Base-by-base conservation (phyloP, 441 rosid species). In the Corymbia calophylla region DNA sequence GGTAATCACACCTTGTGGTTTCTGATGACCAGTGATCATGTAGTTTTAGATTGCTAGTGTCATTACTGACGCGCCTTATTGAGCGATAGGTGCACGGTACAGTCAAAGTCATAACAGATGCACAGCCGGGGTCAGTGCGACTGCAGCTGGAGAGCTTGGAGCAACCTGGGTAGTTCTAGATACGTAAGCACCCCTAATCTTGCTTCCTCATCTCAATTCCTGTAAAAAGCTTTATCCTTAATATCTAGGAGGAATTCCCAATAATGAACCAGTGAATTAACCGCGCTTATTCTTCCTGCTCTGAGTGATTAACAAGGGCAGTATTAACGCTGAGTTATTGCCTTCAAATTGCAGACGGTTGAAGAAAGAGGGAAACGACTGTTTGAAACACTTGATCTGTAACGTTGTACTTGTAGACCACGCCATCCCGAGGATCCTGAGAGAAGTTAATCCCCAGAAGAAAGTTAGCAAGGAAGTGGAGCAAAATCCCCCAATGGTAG, bases 91-190 rank as follows among this genome's bases (percentile, higher is more conserved):
- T 93, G n/a, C 92, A 88, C 47, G 81, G 86, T 21, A 88, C 89
- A 85, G 94, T 93, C 35, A 91, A 88, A 53, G 90, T 94, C 87
- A 49, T 91, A 64, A 87, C 89, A 51, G 88, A 91, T 87, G 92
- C 92, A 70, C 81, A 88, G 82, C 55, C 82, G 4, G 92, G 93
- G 56, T 91, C 94, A 8, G 92, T 39, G 94, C 93, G 31, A 31
- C 85, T 48, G 90, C 87, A 68, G 93, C 94, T 66, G 62, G 60
- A 86, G 89, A 89, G 73, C 88, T 93, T 35, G 89, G 92, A 88
- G 93, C 94, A 5, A 89, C 91, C 53, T 92, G 94, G 93, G 93
- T 93, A 7, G 88, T 94, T 87, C 87, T 94, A 53, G 95, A 93
- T 53, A 87, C 90, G 93, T 94, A 86, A 87, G 91, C 53, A 55